Base-by-base conservation (phyloP, 768 basidiomycete species). In the Suillus subluteus region DNA sequence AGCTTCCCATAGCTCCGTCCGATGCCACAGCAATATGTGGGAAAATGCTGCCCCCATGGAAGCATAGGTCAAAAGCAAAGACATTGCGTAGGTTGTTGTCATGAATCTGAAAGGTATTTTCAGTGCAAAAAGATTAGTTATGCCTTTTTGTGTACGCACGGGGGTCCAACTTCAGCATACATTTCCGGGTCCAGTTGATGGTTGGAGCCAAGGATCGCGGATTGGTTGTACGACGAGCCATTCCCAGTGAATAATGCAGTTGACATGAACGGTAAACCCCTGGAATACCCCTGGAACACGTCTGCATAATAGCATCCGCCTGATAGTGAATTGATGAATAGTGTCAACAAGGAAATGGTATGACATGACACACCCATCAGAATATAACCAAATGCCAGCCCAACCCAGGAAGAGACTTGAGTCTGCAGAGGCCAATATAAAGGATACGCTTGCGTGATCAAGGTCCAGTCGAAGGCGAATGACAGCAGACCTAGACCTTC, bases 341-440 rank as follows among this genome's bases (percentile, higher is more conserved):
- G 18, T 12, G 16, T 41, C 38, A 18, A 61, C 70, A n/a, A 59
- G 16, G 37, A 4, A 16, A 32, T n/a, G 23, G 11, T 35, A 8
- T 6, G 9, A 21, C 11, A 11, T 38, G n/a, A 69, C 81, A 8
- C 68, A 83, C 82, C 71, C 73, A 78, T 75, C 37, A 69, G 73
- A 30, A 40, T 66, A 62, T 73, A 70, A 66, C 73, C 69, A 26
- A 74, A 58, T 6, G 61, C 26, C 15, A 74, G 30, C n/a, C 73
- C 73, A 38, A 67, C 46, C 58, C 32, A 62, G 63, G 50, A 62
- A 41, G 64, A 32, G 7, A 78, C 82, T 41, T 70, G 86, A 0
- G 86, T 86, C 68, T 84, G 82, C 59, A 86, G 78, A 7, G 86
- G 86, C 85, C 86, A 87, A 11, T 84, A 82, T 7, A 87, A 75